Evolutionary conservation across 1,284 basidiomycete genomes (phyloP).

Genomic region (Ustanciosporium gigantosporum): DNA sequence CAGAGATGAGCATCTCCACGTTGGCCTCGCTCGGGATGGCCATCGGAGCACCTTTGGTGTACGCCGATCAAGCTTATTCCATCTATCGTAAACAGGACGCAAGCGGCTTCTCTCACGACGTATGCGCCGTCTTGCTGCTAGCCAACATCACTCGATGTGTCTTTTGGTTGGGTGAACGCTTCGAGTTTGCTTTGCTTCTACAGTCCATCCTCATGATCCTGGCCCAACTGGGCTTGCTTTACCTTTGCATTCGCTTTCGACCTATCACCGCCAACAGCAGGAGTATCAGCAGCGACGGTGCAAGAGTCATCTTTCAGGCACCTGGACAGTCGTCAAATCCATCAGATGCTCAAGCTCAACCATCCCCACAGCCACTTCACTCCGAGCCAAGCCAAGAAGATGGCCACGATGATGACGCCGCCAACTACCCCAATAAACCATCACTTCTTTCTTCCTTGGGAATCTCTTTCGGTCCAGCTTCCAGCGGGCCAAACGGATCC

Average conservation of each 20-base stretch:
- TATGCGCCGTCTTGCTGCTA: conserved; percentile 49
- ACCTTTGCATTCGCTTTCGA: conserved; percentile 64
- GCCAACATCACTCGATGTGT: conserved; percentile 64
- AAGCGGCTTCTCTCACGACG: conserved; percentile 72
- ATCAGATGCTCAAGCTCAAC: background rate
- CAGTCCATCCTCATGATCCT: conserved; percentile 62
- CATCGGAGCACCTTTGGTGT: conserved; percentile 50
- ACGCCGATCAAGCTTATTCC: conserved; percentile 51
- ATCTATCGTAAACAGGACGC: conserved; percentile 65
- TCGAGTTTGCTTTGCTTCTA: conserved; percentile 70
- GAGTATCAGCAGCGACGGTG: conserved; percentile 27
- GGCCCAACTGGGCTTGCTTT: conserved; percentile 64
- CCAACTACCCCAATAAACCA: conserved; percentile 27
- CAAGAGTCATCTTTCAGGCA: conserved; percentile 26
- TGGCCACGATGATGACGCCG: conserved; percentile 5
- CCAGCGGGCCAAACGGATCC: no score
- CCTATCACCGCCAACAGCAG: conserved; percentile 40
- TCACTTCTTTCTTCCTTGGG: conserved; percentile 33
- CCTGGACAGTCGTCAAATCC: background rate
- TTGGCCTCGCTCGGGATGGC: conserved; percentile 38
- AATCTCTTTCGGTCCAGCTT: conserved; percentile 4
- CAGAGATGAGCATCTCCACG: conserved; percentile 22
- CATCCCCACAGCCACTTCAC: background rate
- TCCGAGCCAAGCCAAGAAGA: background rate
- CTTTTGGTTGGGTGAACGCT: conserved; percentile 75